Percentiles rank a stretch among this genome's conserved stretches.
phyloP scores from a whole-genome alignment of 441 rosid genomes.

The Corymbia calophylla region DNA sequence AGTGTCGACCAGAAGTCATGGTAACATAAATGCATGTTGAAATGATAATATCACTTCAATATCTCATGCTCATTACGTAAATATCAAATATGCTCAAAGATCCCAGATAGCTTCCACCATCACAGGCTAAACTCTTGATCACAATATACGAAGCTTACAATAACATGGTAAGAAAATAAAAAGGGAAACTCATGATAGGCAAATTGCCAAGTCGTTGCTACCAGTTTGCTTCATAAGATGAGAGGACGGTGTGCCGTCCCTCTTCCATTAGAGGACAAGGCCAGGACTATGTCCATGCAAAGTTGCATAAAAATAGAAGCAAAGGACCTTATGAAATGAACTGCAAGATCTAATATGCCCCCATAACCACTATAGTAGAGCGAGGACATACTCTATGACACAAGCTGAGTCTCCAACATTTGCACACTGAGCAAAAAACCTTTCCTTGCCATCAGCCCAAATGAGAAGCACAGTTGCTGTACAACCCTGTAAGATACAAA shows the following conservation, averaged over 20 bases:
- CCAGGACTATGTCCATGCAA: background rate
- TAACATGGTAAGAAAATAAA: background rate
- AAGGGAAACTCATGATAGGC: background rate
- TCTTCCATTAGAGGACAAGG: background rate
- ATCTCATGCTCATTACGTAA: background rate
- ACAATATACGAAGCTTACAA: background rate
- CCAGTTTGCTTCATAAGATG: background rate
- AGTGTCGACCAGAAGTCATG: background rate
- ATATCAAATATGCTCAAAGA: background rate
- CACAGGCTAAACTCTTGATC: background rate
- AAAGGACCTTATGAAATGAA: background rate
- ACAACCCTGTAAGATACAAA: constrained; percentile 64
- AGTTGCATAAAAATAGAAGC: background rate
- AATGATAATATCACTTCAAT: background rate
- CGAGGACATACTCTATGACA: constrained; percentile 54
- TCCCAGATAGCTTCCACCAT: background rate
- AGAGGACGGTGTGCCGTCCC: background rate
- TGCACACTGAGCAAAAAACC: constrained; percentile 82
- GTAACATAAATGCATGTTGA: background rate
- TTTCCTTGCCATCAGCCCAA: constrained; percentile 54
- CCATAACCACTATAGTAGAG: background rate
- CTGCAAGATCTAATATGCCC: background rate
- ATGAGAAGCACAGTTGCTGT: constrained; percentile 89
- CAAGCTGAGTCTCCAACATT: constrained; percentile 97
- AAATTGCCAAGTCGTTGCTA: background rate